phyloP scores from a whole-genome alignment of 2,329 filamentous ascomycete species.

The Penicillium brasilianum region DNA sequence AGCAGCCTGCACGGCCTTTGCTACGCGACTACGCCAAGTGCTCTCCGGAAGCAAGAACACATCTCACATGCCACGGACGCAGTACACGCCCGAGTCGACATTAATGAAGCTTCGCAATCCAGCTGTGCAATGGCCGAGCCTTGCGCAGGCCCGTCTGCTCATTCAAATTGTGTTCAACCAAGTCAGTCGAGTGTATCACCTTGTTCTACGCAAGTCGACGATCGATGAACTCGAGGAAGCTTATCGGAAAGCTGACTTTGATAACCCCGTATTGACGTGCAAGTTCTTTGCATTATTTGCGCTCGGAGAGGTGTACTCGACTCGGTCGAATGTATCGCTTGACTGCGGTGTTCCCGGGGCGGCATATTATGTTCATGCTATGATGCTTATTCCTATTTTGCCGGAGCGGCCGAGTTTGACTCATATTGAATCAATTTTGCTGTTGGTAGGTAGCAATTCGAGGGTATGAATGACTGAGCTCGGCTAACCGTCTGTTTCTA shows the following conservation, averaged over 20 bases:
- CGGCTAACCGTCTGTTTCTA: conserved; percentile 12
- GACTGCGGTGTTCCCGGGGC: conserved; percentile 43
- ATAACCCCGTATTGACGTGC: conserved; percentile 41
- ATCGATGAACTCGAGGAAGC: conserved; percentile 41
- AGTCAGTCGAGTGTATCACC: conserved; percentile 38
- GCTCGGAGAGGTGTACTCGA: conserved; percentile 47
- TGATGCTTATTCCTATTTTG: conserved; percentile 44
- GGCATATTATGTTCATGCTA: conserved; percentile 45
- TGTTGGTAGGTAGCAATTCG: conserved; percentile 33
- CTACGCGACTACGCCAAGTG: conserved; percentile 37
- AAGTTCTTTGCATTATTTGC: conserved; percentile 51
- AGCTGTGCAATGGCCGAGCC: conserved; percentile 34
- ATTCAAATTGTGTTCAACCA: conserved; percentile 38
- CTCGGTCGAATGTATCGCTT: conserved; percentile 29
- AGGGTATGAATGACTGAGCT: neutral
- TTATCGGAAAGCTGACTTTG: conserved; percentile 31
- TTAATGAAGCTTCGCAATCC: conserved; percentile 21
- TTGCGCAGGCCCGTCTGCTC: conserved; percentile 37
- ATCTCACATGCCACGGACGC: conserved; percentile 31
- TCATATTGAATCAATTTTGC: conserved; percentile 47
- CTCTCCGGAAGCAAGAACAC: conserved; percentile 28
- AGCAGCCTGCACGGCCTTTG: conserved; percentile 42
- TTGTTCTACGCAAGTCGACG: conserved; percentile 39
- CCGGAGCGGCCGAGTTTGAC: conserved; percentile 49
- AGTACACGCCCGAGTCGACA: conserved; percentile 30